A percentile compares a stretch with the other conserved stretches of the same genome.
These are phyloP conservation scores for Somion occarium DNA, from an alignment of 1,284 basidiomycete species.

Conservation along the genomic window DNA sequence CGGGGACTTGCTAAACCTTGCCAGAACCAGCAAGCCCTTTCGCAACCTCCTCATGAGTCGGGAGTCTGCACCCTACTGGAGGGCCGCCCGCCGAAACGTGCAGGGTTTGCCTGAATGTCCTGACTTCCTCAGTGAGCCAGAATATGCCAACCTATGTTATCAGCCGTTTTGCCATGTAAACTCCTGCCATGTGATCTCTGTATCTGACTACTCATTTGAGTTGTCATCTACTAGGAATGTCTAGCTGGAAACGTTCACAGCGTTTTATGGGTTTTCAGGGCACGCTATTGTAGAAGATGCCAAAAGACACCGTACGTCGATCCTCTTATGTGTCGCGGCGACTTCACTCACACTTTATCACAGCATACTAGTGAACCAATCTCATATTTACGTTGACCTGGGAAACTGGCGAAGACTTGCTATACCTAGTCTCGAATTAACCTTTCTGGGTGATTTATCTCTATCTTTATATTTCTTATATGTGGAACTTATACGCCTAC, in stretches of 20 bases:
- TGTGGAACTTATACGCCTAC: too few species aligned
- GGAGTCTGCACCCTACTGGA: constrained; percentile 10
- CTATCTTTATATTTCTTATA: too few species aligned
- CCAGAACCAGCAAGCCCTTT: constrained; percentile 12
- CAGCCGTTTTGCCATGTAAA: constrained; percentile 12
- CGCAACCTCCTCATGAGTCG: constrained; percentile 12
- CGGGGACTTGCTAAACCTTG: constrained; percentile 14
- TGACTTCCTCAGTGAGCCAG: constrained; percentile 13
- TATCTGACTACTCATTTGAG: not conserved
- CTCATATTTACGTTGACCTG: constrained; percentile 1
- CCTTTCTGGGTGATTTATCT: not conserved
- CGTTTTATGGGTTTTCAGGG: constrained; percentile 3
- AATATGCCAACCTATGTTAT: constrained; percentile 14
- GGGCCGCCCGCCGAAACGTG: constrained; percentile 5
- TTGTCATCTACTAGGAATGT: constrained; percentile 4
- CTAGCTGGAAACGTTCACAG: not conserved
- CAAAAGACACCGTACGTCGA: not conserved
- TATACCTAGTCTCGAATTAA: not conserved
- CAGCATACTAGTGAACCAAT: not conserved
- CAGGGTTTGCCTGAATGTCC: constrained; percentile 14
- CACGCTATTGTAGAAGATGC: constrained; percentile 6
- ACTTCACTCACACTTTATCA: not conserved
- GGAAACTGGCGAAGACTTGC: not conserved
- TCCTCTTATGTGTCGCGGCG: not conserved
- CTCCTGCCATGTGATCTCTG: not conserved